Base-by-base conservation (phyloP, 148 eudicot genomes). In the Limonium bicolor region DNA sequence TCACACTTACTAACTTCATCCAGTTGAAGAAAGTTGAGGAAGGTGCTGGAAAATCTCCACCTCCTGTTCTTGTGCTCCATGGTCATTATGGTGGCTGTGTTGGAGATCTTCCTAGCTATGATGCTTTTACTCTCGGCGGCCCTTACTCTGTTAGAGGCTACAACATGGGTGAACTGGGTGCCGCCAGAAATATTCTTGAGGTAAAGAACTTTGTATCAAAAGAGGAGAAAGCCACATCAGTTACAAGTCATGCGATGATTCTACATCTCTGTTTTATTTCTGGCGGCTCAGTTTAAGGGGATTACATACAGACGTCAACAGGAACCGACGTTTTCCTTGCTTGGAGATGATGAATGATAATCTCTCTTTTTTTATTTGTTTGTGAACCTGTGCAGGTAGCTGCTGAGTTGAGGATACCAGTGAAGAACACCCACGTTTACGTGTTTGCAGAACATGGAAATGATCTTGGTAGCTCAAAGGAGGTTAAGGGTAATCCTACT, bases 111-210 rank as follows among this genome's bases (percentile, higher is more conserved):
- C 99, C 99, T 9, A 85, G 93, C 53, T 85, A 90, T 55, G 95
- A 90, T 62, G 94, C 99, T 33, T 90, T 90, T 31, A 76, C 92
- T 26, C 84, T 90, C 20, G 99, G 99, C 8, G 99, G 99, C 7
- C 99, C 99, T 32, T 90, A 90, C 45, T 90, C 99, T 8, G 99
- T 90, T n/a, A 69, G 99, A 50, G 99, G 99, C 59, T 90, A 90
- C 60, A 85, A 80, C 76, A 85, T 90, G 99, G 99, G 99, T 25
- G 99, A 90, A 67, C 57, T 90, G 27, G 99, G 95, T 64, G 99
- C 99, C 43, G 99, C 99, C 26, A 70, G 95, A 69, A 81, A 75
- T 62, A 81, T 85, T 36, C 85, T 90, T 14, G 99, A 90, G 97
- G 97, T 90, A 68, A 6, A 51, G 36, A 38, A 27, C 21, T 5